A percentile compares a stretch with the other conserved stretches of the same genome.
Evolutionary conservation across 345 rosid genomes (phyloP).

Genomic region (Geranium brycei): DNA sequence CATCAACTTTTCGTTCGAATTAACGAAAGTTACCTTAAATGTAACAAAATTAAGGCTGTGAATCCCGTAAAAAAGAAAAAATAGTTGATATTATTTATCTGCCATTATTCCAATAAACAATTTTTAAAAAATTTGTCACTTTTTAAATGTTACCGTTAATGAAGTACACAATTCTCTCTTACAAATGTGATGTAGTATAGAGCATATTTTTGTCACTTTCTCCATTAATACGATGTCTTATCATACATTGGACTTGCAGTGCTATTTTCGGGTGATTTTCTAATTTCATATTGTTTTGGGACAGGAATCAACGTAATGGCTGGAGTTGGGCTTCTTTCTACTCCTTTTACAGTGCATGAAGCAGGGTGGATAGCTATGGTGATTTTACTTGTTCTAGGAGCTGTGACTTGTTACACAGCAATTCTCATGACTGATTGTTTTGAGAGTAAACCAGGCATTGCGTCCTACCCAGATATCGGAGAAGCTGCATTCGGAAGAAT

Average conservation of each 20-base stretch:
- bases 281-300: constrained; percentile 1
- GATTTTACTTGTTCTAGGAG: constrained; percentile 40
- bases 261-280: neutral
- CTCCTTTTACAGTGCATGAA: constrained; percentile 62
- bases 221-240: too few species aligned
- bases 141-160: too few species aligned
- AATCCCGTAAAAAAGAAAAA: too few species aligned
- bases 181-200: too few species aligned
- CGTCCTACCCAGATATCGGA: constrained; percentile 79
- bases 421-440: constrained; percentile 70
- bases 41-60: too few species aligned
- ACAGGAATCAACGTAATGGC: constrained; percentile 77
- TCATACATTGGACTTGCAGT: neutral
- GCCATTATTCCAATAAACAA: too few species aligned
- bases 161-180: too few species aligned
- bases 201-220: too few species aligned
- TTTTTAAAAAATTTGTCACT: too few species aligned
- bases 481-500: constrained; percentile 90
- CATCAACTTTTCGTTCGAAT: too few species aligned
- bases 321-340: constrained; percentile 87
- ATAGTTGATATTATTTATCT: too few species aligned
- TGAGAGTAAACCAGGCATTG: constrained; percentile 58
- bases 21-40: too few species aligned
- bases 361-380: constrained; percentile 74
- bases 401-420: constrained; percentile 74